Evolutionary conservation across 2,329 filamentous ascomycete genomes (phyloP), one percentile per base, ranked within the genome.

Genomic region (Phaeosphaeriaceae sp.): DNA sequence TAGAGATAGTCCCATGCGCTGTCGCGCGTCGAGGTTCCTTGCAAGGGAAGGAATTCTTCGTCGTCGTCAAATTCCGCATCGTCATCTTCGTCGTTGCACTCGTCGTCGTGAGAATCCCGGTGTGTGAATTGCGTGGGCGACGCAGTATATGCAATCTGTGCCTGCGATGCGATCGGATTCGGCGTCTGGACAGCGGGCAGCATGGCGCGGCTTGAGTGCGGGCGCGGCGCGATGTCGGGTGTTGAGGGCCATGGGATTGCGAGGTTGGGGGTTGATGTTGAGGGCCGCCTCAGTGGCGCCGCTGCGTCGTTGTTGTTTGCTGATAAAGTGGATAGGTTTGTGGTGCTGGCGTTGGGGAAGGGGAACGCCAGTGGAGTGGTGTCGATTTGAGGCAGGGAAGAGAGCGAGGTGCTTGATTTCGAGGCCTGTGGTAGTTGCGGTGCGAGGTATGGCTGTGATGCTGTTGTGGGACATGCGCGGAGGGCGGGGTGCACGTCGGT

Each of bases 401-500:
- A 36, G 6, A 36, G 11, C 9, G 31, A 36, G 7, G 31, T 36
- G 13, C 13, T 36, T 13, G 31, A 36, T 13, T 36, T 36, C 11
- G 31, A 36, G 13, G 20, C 48, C 46, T 57, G 42, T 51, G n/a
- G 36, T 19, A 36, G 24, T 49, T 42, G 57, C 22, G 46, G 41
- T 7, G 47, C 20, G 17, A 36, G 48, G n/a, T 50, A 27, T 21
- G 48, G 48, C 13, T 20, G 47, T 21, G 53, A 20, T 25, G 57
- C 40, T 24, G 56, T 48, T 20, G 56, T 40, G 7, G 60, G 19
- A 1, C 53, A 42, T 19, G 58, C 40, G 15, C 65, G 62, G 13
- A 67, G 44, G 2, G 63, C 64, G 3, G 66, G 67, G 56, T 70
- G 64, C 27, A 63, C 25, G 15, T 62, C 48, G 13, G 60, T 53